Evolutionary conservation across 352 stramenopile genomes (phyloP).

Genomic region (Phytophthora sojae): DNA sequence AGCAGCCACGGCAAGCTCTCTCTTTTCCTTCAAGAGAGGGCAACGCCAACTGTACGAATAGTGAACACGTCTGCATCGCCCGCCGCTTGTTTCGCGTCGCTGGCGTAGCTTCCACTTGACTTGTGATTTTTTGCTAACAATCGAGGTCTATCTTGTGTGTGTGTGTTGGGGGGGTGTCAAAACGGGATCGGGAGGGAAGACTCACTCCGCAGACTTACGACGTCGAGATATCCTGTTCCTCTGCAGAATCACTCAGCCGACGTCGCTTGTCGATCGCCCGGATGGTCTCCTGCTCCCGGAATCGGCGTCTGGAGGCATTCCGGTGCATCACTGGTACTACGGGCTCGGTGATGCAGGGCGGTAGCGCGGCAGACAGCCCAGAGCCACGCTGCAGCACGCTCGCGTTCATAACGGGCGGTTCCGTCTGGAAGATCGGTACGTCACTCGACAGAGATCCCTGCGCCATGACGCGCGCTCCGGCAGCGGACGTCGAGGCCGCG

Average conservation of each 20-base stretch:
- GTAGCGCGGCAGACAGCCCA: slow-evolving; percentile 47
- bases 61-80: slow-evolving; percentile 20
- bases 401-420: slow-evolving; percentile 80
- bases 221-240: slow-evolving; percentile 68
- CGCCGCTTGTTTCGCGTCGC: slow-evolving; percentile 13
- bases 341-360: slow-evolving; percentile 67
- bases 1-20: slow-evolving; percentile 26
- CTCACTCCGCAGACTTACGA: slow-evolving; percentile 38
- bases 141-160: slow-evolving; percentile 32
- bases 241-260: slow-evolving; percentile 53
- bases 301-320: slow-evolving; percentile 70
- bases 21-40: slow-evolving; percentile 19
- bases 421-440: slow-evolving; percentile 61
- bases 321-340: slow-evolving; percentile 76
- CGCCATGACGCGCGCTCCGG: slow-evolving; percentile 9
- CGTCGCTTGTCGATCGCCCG: slow-evolving; percentile 64
- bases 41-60: slow-evolving; percentile 23
- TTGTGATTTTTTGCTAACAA: slow-evolving; percentile 35
- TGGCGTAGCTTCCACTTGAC: slow-evolving; percentile 33
- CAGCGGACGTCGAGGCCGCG: slow-evolving; percentile 21
- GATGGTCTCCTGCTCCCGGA: slow-evolving; percentile 54
- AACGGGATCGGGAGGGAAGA: slow-evolving; percentile 23
- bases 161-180: slow-evolving; percentile 25
- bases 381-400: slow-evolving; percentile 72
- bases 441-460: slow-evolving; percentile 42